A percentile compares a stretch with the other conserved stretches of the same genome.
These are phyloP conservation scores for Chenopodium formosanum DNA, from an alignment of 148 eudicot species.

Conservation along the genomic window DNA sequence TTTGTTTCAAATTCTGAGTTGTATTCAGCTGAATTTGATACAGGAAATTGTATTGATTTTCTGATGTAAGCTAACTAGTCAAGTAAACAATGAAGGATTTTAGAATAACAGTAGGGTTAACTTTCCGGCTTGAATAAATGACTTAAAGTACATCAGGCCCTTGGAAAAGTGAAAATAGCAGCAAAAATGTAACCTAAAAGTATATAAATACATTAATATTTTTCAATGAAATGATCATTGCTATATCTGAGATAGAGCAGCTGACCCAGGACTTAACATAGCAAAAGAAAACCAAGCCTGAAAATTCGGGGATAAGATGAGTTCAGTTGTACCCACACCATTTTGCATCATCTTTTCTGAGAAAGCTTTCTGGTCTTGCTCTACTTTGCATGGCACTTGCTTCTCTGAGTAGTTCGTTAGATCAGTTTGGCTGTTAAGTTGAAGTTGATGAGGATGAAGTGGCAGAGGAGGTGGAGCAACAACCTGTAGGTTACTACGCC, in stretches of 20 bases:
- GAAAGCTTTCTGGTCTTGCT: not conserved
- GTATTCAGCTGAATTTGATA: not conserved
- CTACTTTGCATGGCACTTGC: constrained; percentile 14
- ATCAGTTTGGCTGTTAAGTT: not conserved
- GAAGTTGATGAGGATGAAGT: constrained; percentile 20
- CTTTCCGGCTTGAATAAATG: not conserved
- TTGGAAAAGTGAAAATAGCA: not conserved
- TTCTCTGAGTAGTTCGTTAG: not conserved
- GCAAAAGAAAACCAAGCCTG: constrained; percentile 57
- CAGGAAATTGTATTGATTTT: not conserved
- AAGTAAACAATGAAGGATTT: not conserved
- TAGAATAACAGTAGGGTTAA: not conserved
- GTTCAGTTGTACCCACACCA: constrained; percentile 36
- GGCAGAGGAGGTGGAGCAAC: constrained; percentile 55
- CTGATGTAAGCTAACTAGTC: not conserved
- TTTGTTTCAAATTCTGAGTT: not conserved
- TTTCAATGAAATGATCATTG: constrained; percentile 16
- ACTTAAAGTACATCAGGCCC: not conserved
- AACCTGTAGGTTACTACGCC: constrained; percentile 14
- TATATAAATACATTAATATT: not conserved
- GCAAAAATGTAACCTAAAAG: not conserved
- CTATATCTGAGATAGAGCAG: constrained; percentile 23
- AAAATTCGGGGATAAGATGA: constrained; percentile 50
- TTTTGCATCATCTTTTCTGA: constrained; percentile 13
- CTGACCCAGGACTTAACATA: constrained; percentile 47